Evolutionary conservation across 1,284 basidiomycete genomes (phyloP).

Genomic region (Bjerkandera adusta): DNA sequence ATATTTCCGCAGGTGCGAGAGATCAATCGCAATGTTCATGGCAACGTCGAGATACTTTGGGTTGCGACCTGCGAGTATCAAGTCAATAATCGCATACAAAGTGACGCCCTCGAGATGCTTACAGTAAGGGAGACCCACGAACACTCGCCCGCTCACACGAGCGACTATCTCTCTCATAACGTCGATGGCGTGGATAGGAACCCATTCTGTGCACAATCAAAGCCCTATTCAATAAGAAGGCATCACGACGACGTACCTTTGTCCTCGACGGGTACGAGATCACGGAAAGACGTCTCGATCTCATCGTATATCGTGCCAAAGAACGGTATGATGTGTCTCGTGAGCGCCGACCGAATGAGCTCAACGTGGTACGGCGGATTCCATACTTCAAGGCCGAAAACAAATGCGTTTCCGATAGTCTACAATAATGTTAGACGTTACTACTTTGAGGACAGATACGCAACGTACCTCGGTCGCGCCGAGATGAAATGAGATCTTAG

Average conservation of each 20-base stretch:
- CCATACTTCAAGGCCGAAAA: slow-evolving; percentile 32
- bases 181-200: slow-evolving; percentile 1
- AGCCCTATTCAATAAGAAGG: not conserved
- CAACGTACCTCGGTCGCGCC: slow-evolving; percentile 82
- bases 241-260: slow-evolving; percentile 19
- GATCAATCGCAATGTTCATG: slow-evolving; percentile 19
- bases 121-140: slow-evolving; percentile 16
- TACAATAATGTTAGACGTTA: not conserved
- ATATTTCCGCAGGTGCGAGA: slow-evolving; percentile 17
- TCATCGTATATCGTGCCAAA: slow-evolving; percentile 40
- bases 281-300: slow-evolving; percentile 31
- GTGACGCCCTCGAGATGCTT: not conserved
- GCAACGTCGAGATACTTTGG: slow-evolving; percentile 19
- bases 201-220: slow-evolving; percentile 11
- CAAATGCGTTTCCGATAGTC: slow-evolving; percentile 19
- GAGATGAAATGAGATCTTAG: slow-evolving; percentile 75
- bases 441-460: not conserved
- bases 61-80: slow-evolving; percentile 20
- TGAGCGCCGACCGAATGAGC: slow-evolving; percentile 36
- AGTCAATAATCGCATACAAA: not conserved
- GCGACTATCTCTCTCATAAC: slow-evolving; percentile 10
- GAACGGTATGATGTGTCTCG: slow-evolving; percentile 32
- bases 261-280: slow-evolving; percentile 26
- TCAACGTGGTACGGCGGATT: slow-evolving; percentile 36
- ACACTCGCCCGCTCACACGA: slow-evolving; percentile 11